Evolutionary conservation across 331 rosid species (phyloP).

Genomic region (Acacia concinna): DNA sequence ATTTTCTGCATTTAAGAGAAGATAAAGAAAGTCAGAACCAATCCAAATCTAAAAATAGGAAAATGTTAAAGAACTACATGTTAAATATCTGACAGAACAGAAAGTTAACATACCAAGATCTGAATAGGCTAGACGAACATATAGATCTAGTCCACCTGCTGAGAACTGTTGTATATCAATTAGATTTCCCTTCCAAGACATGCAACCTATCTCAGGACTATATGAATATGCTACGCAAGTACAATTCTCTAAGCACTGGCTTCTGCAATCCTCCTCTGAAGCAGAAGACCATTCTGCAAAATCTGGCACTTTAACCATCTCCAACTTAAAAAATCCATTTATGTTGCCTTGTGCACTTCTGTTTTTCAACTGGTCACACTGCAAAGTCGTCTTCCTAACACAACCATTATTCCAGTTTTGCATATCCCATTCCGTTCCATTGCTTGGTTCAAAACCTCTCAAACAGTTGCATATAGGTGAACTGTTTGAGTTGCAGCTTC

Average conservation of each 20-base stretch:
- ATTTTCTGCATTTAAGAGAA: background rate
- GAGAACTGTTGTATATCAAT: slow-evolving; percentile 2
- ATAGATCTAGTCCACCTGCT: background rate
- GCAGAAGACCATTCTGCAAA: background rate
- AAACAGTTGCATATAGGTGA: slow-evolving; percentile 45
- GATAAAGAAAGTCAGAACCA: background rate
- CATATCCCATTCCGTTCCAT: background rate
- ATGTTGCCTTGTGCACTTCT: background rate
- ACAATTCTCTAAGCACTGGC: background rate
- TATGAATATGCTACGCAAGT: background rate
- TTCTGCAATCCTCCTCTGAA: background rate
- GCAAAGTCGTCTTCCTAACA: slow-evolving; percentile 32
- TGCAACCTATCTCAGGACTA: background rate
- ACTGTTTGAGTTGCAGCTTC: slow-evolving; percentile 27
- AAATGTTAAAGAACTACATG: too few species aligned
- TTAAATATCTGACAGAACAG: background rate
- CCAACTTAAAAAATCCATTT: background rate
- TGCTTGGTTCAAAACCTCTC: background rate
- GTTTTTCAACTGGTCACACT: slow-evolving; percentile 29
- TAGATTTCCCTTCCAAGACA: background rate
- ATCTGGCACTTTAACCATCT: background rate
- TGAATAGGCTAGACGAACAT: slow-evolving; percentile 1
- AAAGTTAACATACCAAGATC: background rate
- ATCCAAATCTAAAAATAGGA: background rate
- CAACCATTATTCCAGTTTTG: slow-evolving; percentile 42